A percentile compares a stretch with the other conserved stretches of the same genome.
These are phyloP conservation scores for Colletotrichum brevisporum DNA, from an alignment of 2,329 filamentous ascomycete genomes.

Conservation along the genomic window DNA sequence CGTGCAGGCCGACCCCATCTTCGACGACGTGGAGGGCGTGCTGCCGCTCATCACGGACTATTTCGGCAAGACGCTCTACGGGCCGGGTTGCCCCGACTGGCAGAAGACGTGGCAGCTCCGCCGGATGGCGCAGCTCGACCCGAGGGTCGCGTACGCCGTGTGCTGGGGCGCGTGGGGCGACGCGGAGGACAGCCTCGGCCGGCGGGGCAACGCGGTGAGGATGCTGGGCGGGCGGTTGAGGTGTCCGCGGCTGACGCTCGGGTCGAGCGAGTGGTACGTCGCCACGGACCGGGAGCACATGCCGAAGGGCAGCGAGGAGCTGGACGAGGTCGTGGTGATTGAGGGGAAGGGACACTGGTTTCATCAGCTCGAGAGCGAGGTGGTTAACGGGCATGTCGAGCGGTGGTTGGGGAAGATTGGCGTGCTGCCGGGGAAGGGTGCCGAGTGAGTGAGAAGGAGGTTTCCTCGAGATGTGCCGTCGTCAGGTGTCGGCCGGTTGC, in stretches of 20 bases:
- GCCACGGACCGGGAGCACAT: constrained; percentile 25
- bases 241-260: constrained; percentile 26
- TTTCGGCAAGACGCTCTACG: constrained; percentile 8
- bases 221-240: constrained; percentile 12
- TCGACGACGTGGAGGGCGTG: neutral
- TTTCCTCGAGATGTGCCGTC: neutral
- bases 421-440: constrained; percentile 13
- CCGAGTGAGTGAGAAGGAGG: neutral
- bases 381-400: constrained; percentile 19
- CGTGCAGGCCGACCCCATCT: neutral
- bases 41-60: neutral
- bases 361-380: constrained; percentile 31
- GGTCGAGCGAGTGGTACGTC: constrained; percentile 22
- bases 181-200: constrained; percentile 10
- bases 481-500: neutral
- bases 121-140: constrained; percentile 26
- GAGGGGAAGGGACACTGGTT: constrained; percentile 31
- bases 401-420: constrained; percentile 24
- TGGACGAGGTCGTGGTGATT: constrained; percentile 32
- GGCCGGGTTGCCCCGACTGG: constrained; percentile 12
- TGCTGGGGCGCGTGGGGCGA: constrained; percentile 33
- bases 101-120: constrained; percentile 34
- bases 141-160: constrained; percentile 19
- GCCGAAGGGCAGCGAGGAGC: constrained; percentile 21
- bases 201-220: constrained; percentile 24